Base-by-base conservation (phyloP, 2,329 filamentous ascomycete species). In the Epichloe bromicola region DNA sequence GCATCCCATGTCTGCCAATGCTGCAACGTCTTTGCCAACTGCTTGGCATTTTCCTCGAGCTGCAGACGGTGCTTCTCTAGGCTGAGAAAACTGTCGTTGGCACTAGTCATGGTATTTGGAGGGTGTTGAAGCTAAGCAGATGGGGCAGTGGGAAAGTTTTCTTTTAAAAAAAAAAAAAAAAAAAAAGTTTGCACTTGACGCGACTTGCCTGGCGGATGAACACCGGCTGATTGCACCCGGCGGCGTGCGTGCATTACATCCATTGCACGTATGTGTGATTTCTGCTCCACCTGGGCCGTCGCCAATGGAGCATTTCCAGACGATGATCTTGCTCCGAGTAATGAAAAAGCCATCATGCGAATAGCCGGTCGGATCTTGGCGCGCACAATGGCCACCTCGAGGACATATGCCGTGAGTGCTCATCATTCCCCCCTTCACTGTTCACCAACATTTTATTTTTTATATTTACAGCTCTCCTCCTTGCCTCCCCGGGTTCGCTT, bases 1-100 rank as follows among this genome's bases (percentile, higher is more conserved):
- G 86, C 81, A 64, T 95, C 90, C 79, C 87, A 94, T 50, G 83
- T 83, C 56, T 87, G 85, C 91, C 91, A 98, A 70, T 95, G 85
- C 55, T 82, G 81, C 49, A 97, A 75, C 6, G 86, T 83, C 60
- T 85, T 80, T 51, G 80, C 80, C 19, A 97, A 77, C 63, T 88
- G 60, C 30, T 57, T 55, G 45, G 95, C 77, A 56, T 84, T 88
- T 38, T 81, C 77, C 65, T 95, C 87, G 7, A 97, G 81, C 54
- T 82, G 76, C 57, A 78, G 72, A 15, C 87, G 79, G 61, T 91
- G 86, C 54, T 78, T 78, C 65, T 95, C 88, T 41, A 95, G 76
- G 60, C 83, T 78, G 43, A 79, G 70, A 48, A 89, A 74, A 50
- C 74, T 75, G 57, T 79, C 74, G 57, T 66, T 70, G 48, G 60